Conservation (phyloP, 2,329 filamentous ascomycete species). For the Xylariomycetidae sp. region DNA sequence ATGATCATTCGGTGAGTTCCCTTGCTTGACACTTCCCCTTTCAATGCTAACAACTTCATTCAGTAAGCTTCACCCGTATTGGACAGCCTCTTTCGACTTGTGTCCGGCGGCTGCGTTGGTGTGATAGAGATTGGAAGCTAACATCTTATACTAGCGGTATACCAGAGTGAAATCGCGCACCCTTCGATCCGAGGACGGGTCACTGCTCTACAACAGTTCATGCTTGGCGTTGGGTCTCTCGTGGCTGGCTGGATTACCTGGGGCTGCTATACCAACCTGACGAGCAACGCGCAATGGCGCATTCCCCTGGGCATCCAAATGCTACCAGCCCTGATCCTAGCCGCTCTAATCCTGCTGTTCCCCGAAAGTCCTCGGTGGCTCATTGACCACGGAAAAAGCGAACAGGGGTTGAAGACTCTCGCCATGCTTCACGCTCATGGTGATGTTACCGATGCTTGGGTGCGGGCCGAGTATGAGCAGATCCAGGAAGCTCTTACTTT, state of each 20-base stretch:
- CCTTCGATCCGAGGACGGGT: conserved; percentile 71
- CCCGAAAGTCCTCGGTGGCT: conserved; percentile 71
- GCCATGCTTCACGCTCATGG: conserved; percentile 66
- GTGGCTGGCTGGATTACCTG: conserved; percentile 69
- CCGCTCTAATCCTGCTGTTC: conserved; percentile 60
- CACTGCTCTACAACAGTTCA: conserved; percentile 74
- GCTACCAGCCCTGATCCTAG: conserved; percentile 59
- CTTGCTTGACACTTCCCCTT: no score
- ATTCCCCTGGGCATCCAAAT: conserved; percentile 65
- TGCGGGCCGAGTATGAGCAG: conserved; percentile 64
- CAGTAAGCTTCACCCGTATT: no score
- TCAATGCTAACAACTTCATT: no score
- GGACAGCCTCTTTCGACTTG: no score
- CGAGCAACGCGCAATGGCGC: conserved; percentile 38
- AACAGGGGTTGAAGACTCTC: conserved; percentile 60
- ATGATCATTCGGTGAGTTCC: conserved; percentile 32
- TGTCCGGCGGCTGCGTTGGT: no score
- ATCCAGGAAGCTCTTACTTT: conserved; percentile 57
- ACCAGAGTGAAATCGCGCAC: conserved; percentile 75
- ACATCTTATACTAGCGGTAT: conserved; percentile 45
- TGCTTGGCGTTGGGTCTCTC: conserved; percentile 71
- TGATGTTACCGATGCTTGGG: conserved; percentile 59
- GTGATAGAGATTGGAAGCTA: no score
- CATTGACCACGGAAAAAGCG: conserved; percentile 61
- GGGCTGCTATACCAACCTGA: conserved; percentile 36